Conservation (phyloP, 139 green algal genomes). For the Chlorella sp. region DNA sequence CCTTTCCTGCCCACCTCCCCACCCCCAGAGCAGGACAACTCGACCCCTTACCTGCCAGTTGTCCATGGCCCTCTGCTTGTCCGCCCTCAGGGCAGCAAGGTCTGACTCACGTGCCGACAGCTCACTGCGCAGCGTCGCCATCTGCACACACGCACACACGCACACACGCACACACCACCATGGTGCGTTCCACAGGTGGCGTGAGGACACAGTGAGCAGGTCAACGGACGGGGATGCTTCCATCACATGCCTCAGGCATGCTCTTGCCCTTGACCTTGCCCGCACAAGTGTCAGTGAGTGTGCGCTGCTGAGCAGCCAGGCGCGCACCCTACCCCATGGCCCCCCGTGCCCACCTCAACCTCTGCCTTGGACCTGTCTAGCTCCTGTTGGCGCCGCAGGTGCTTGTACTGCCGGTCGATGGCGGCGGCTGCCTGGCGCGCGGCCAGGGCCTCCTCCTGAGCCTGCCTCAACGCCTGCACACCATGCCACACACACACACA, state of each 20-base stretch:
- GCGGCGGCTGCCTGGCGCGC: conserved; percentile 7
- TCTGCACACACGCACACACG: neutral
- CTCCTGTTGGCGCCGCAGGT: conserved; percentile 11
- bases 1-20: too few relatives aligned
- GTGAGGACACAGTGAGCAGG: too few relatives aligned
- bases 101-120: conserved; percentile 8
- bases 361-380: conserved; percentile 10
- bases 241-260: too few relatives aligned
- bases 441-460: conserved; percentile 5
- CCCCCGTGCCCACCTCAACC: conserved; percentile 18
- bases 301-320: too few relatives aligned
- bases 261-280: too few relatives aligned
- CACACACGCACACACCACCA: too few relatives aligned
- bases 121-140: neutral
- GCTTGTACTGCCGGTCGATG: conserved; percentile 10
- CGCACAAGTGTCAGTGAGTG: too few relatives aligned
- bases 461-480: conserved; percentile 13
- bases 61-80: conserved; percentile 4
- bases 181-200: too few relatives aligned
- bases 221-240: too few relatives aligned
- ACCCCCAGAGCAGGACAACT: too few relatives aligned
- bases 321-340: too few relatives aligned
- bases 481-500: neutral
- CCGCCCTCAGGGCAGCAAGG: neutral
- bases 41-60: conserved; percentile 8